Base-by-base conservation (phyloP, 768 basidiomycete species). In the Suillus placidus region DNA sequence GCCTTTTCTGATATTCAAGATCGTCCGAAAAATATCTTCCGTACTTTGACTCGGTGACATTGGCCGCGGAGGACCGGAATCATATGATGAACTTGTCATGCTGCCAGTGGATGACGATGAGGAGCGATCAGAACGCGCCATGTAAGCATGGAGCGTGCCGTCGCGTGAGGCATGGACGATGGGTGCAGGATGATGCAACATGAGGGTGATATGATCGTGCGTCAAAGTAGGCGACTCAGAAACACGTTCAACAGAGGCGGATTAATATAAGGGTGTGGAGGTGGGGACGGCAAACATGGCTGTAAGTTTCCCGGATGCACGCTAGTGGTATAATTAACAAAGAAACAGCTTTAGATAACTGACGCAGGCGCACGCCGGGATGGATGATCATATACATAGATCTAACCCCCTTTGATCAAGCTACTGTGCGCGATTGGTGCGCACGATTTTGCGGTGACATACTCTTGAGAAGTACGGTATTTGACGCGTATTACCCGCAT, bases 1-100 rank as follows among this genome's bases (percentile, higher is more conserved):
- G 71, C 84, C 88, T 76, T 91, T 91, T 68, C 91, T 85, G 51
- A 84, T 84, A 67, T 83, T 85, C 68, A 90, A 84, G 67, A 92
- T 87, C 57, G 85, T 85, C 72, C 87, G 82, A 74, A 90, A 84
- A 67, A 89, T 88, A 65, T 88, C 87, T 58, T 76, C 67, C 65
- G 77, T 76, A 68, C 72, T 72, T 70, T 72, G 65, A 38, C 18
- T 69, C 20, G 23, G 58, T n/a, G 73, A 62, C 4, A 64, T 49
- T 54, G 56, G 60, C 70, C 68, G 66, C n/a, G 63, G 64, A 45
- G 61, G 37, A 30, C 16, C 14, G 23, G 16, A 18, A 49, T 23
- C 9, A 58, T 2, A 58, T 18, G 38, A 58, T 6, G 57, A 58
- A 40, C 26, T 42, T 13, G 58, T 60, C 1, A 16, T 26, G 38